Base-by-base conservation (phyloP, 2,329 filamentous ascomycete genomes). In the Orbilia ellipsospora region DNA sequence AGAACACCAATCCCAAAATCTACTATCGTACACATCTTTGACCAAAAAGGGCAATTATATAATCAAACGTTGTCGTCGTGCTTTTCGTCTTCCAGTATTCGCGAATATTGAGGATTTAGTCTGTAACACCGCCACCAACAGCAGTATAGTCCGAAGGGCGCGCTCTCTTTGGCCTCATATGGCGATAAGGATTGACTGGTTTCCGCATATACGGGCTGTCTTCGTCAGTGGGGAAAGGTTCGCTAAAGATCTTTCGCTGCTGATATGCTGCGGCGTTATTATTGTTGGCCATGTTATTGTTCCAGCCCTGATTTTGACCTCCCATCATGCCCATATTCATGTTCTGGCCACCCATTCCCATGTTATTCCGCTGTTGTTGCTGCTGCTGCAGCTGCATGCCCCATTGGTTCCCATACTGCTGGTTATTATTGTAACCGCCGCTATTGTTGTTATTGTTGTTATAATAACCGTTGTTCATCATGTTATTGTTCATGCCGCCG, bases 151-250 rank as follows among this genome's bases (percentile, higher is more conserved):
- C 95, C 81, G 92, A 95, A 10, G 94, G 94, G 66, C 95, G 88
- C 65, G 92, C 89, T 79, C 92, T 87, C 78, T 90, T 88, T 80
- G 93, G 90, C 80, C 91, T 88, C 80, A 93, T 92, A 81, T 95
- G 92, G 60, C 95, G 89, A 81, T 97, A 92, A 1, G 94, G 94
- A 81, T 99, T 99, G 77, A 98, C 92, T 0, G 95, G 95, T 82
- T 97, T 94, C 70, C 95, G 88, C 82, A 98, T 96, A 83, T 99
- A 99, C 5, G 95, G 92, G 74, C 93, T 92, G 70, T 96, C 93
- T 67, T 96, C 92, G 77, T 89, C 88, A 72, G 87, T 89, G 1
- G 87, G 86, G 73, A 85, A 83, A 12, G 86, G 85, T 16, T 85
- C 85, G 40, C 84, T 84, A 79, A 87, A 86, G 42, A 84, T 81